phyloP scores from a whole-genome alignment of 495 filamentous ascomycete genomes.

The Bathelium albidoporum region DNA sequence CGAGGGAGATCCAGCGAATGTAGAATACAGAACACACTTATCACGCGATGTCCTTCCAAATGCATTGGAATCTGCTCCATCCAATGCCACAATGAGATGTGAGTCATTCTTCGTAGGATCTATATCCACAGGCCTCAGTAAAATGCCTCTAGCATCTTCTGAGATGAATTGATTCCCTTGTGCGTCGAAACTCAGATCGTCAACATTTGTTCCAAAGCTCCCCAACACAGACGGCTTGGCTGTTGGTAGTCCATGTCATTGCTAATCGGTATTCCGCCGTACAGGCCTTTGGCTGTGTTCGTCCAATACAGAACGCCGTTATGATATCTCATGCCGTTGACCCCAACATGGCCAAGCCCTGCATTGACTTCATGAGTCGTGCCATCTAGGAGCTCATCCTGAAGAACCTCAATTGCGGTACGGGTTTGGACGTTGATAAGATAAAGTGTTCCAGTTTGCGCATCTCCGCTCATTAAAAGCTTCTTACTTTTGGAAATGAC shows the following conservation, averaged over 20 bases:
- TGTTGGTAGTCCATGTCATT: not conserved
- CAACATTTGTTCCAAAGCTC: not conserved
- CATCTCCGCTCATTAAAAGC: not conserved
- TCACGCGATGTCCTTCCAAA: not conserved
- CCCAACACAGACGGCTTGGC: not conserved
- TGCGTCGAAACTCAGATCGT: not conserved
- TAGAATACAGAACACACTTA: not conserved
- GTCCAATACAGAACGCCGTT: not conserved
- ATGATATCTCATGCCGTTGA: not conserved
- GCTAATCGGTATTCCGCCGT: not conserved
- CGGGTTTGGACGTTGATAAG: not conserved
- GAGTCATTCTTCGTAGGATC: not conserved
- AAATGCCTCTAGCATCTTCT: not conserved
- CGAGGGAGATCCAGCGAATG: not conserved
- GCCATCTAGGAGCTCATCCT: not conserved
- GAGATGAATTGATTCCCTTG: not conserved
- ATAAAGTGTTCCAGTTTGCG: not conserved
- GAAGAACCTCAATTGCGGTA: not conserved
- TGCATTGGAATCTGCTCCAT: not conserved
- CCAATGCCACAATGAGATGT: not conserved
- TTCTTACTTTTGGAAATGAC: not conserved
- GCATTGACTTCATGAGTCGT: not conserved
- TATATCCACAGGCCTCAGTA: not conserved
- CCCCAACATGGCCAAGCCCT: not conserved
- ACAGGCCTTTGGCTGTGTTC: not conserved